Evolutionary conservation across 257 asterid species (phyloP), one percentile per base, ranked within the genome.

Genomic region (Paulownia fortunei): DNA sequence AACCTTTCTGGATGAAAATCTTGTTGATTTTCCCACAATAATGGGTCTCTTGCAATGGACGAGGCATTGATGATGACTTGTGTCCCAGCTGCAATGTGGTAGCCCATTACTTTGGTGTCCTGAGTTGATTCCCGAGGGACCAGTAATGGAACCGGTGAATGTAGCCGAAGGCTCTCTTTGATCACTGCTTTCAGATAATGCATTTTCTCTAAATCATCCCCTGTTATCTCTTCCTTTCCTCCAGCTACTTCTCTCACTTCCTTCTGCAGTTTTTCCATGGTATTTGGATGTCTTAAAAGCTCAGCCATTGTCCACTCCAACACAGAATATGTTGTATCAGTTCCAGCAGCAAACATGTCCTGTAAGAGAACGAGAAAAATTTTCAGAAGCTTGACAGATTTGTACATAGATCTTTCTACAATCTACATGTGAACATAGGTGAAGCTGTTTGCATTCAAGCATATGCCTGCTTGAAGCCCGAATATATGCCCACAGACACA

Each of bases 271-370:
- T 2, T 67, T 6, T 69, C 10, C 87, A 85, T 44, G 26, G 9
- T 16, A 5, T 6, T 64, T 0, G 92, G 92, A 16, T 86, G 79
- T 9, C 56, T 69, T 32, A 86, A 1, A 1, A 89, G 89, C 77
- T 89, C 96, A 1, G 84, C 59, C 77, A 82, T 74, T 0, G 81
- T 12, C 96, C 96, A 87, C 3, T 84, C 90, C 8, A 87, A 3
- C 0, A n/a, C 8, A 0, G 82, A 13, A 0, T 26, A 21, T 3
- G 87, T 77, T 2, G 92, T 84, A 32, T 86, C 88, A 0, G 92
- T 86, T 64, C 96, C 96, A 8, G 71, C 96, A 0, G 80, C 77
- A 59, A 88, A 84, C 69, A 86, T 77, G 73, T 90, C 92, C 96
- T 88, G 72, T 19, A 4, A 24, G 19, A 3, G 26, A 13, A 41